Evolutionary conservation across 768 basidiomycete genomes (phyloP).

Genomic region (Macrolepiota fuliginosa): DNA sequence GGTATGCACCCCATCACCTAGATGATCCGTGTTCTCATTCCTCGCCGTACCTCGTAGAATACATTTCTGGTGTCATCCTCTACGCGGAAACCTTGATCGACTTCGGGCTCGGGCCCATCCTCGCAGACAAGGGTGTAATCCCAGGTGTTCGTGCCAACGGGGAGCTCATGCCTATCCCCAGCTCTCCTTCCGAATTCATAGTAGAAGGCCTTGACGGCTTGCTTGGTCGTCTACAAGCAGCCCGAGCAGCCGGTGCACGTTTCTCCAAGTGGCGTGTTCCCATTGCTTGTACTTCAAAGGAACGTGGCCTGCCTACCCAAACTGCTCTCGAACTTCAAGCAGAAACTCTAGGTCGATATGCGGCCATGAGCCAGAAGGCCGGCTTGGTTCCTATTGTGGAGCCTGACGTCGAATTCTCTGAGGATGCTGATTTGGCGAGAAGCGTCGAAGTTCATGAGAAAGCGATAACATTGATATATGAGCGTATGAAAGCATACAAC

Average conservation of each 20-base stretch:
- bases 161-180: slow-evolving; percentile 43
- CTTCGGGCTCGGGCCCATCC: slow-evolving; percentile 44
- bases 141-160: slow-evolving; percentile 50
- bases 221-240: slow-evolving; percentile 38
- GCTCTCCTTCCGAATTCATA: slow-evolving; percentile 42
- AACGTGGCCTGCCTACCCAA: slow-evolving; percentile 34
- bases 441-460: slow-evolving; percentile 46
- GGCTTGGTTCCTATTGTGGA: slow-evolving; percentile 53
- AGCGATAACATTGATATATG: slow-evolving; percentile 44
- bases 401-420: slow-evolving; percentile 50
- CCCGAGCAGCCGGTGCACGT: slow-evolving; percentile 41
- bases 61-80: slow-evolving; percentile 52
- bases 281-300: slow-evolving; percentile 39
- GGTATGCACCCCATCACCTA: slow-evolving; percentile 24
- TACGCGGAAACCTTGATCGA: slow-evolving; percentile 46
- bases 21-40: neutral
- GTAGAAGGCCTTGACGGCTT: slow-evolving; percentile 50
- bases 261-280: slow-evolving; percentile 54
- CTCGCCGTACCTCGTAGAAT: slow-evolving; percentile 25
- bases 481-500: slow-evolving; percentile 40
- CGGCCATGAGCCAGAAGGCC: slow-evolving; percentile 49
- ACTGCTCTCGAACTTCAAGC: slow-evolving; percentile 43
- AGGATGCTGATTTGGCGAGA: slow-evolving; percentile 41
- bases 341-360: slow-evolving; percentile 45
- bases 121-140: slow-evolving; percentile 43